These are phyloP conservation scores for Phialophora chinensis DNA, from an alignment of 2,329 filamentous ascomycete genomes.

Conservation along the genomic window DNA sequence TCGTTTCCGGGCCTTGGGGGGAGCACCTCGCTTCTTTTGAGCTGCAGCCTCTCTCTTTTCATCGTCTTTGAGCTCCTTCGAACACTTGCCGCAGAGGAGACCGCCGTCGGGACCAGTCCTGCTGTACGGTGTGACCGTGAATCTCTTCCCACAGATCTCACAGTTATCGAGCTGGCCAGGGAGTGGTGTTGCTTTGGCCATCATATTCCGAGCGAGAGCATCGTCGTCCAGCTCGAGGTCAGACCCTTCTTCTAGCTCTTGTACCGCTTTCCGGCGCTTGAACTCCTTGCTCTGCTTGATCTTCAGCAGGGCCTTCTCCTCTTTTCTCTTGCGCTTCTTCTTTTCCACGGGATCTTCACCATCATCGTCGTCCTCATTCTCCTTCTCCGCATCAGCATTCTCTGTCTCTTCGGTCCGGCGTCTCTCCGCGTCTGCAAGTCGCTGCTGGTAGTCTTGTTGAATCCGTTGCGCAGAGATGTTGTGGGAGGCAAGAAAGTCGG, in stretches of 20 bases:
- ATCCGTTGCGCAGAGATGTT: slow-evolving; percentile 71
- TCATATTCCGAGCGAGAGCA: slow-evolving; percentile 56
- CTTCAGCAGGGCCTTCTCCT: slow-evolving; percentile 52
- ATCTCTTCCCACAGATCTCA: slow-evolving; percentile 81
- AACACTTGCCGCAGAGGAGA: slow-evolving; percentile 82
- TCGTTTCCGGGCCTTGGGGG: slow-evolving; percentile 68
- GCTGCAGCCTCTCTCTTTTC: slow-evolving; percentile 65
- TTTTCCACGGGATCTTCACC: slow-evolving; percentile 50
- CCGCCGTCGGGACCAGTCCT: slow-evolving; percentile 82
- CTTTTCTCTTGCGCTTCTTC: slow-evolving; percentile 64
- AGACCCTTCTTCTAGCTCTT: slow-evolving; percentile 47
- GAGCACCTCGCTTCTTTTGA: slow-evolving; percentile 60
- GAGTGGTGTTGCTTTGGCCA: slow-evolving; percentile 63
- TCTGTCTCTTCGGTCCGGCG: slow-evolving; percentile 43
- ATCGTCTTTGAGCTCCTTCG: slow-evolving; percentile 73
- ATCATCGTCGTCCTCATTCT: slow-evolving; percentile 42
- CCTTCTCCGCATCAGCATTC: slow-evolving; percentile 46
- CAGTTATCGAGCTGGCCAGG: slow-evolving; percentile 90
- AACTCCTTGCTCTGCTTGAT: slow-evolving; percentile 59
- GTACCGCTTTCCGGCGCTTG: slow-evolving; percentile 54
- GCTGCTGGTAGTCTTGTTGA: slow-evolving; percentile 62
- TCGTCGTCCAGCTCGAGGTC: slow-evolving; percentile 47
- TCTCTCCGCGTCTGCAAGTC: slow-evolving; percentile 56
- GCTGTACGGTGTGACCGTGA: slow-evolving; percentile 90
- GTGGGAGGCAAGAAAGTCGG: slow-evolving; percentile 71